Evolutionary conservation across 306 rosid species (phyloP).

Genomic region (Lithocarpus polystachyus): DNA sequence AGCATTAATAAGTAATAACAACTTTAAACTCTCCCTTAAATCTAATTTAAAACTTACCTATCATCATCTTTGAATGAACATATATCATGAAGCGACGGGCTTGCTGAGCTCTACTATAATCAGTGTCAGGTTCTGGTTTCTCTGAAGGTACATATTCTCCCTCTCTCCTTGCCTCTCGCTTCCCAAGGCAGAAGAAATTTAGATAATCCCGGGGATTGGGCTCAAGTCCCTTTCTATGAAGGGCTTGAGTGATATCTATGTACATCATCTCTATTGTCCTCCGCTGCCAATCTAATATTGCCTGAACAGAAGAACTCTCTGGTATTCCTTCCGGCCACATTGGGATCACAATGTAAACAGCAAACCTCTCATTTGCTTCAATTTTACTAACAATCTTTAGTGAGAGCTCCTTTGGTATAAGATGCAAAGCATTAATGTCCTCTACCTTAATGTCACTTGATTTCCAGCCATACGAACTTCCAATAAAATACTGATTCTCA

Average conservation of each 20-base stretch:
- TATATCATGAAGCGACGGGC: slow-evolving; percentile 85
- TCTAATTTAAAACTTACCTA: slow-evolving; percentile 43
- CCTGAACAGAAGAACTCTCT: slow-evolving; percentile 78
- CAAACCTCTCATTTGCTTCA: slow-evolving; percentile 70
- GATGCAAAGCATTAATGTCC: slow-evolving; percentile 74
- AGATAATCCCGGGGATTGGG: slow-evolving; percentile 60
- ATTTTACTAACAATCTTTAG: slow-evolving; percentile 84
- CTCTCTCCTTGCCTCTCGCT: slow-evolving; percentile 28
- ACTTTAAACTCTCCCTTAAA: background rate
- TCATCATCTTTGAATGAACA: slow-evolving; percentile 98
- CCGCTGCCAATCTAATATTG: slow-evolving; percentile 83
- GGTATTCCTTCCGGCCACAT: slow-evolving; percentile 98
- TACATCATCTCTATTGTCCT: slow-evolving; percentile 92
- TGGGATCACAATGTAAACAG: slow-evolving; percentile 73
- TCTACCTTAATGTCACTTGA: slow-evolving; percentile 45
- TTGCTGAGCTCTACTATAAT: slow-evolving; percentile 60
- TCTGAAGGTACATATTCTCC: slow-evolving; percentile 51
- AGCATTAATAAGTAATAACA: no score
- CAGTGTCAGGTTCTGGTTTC: slow-evolving; percentile 54
- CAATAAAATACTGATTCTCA: slow-evolving; percentile 85
- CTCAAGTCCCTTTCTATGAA: slow-evolving; percentile 36
- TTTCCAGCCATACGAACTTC: slow-evolving; percentile 84
- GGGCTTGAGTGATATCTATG: slow-evolving; percentile 56
- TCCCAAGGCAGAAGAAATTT: slow-evolving; percentile 86
- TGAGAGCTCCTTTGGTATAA: slow-evolving; percentile 76